Evolutionary conservation across 352 stramenopile species (phyloP), one percentile per base, ranked within the genome.

Genomic region (Phytophthora pistaciae): DNA sequence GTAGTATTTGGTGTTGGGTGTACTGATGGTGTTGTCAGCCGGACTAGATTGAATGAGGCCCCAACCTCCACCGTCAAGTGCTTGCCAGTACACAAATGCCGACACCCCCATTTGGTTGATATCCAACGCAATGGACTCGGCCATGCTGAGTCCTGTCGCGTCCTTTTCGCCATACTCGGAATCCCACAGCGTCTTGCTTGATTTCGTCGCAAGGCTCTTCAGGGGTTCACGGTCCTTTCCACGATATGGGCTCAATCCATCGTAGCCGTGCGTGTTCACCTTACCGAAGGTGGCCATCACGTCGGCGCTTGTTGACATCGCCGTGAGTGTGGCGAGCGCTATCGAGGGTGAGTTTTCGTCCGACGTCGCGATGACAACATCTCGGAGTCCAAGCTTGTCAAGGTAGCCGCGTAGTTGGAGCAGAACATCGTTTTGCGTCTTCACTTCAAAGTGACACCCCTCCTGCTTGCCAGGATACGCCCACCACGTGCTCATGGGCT

Each of bases 31-130:
- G 27, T 74, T 74, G 49, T 87, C 72, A 5, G 55, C 66, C 3
- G 70, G 77, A 53, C 73, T 73, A 16, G 83, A 83, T 52, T 89
- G 72, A 27, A 91, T 70, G 10, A 89, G 68, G 0, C 81, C 83
- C 81, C 83, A 91, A n/a, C 70, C 79, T 11, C 75, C 81, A 31
- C 77, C 76, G 52, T 91, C 79, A n/a, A 89, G 68, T 9, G 63
- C 71, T 56, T 91, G 79, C 83, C 83, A 91, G 68, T 91, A 91
- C 54, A 91, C 81, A 55, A 91, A 91, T 4, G 77, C 83, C 11
- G 75, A 83, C 25, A 87, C 79, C 10, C 78, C 72, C 71, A 89
- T 83, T 56, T 87, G 69, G 54, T 91, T 91, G 44, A 91, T 82
- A 40, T 91, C 78, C 14, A 84, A 72, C 0, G 70, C 72, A 54